phyloP scores from a whole-genome alignment of 2,329 filamentous ascomycete species.

The Colletotrichum spaethianum region DNA sequence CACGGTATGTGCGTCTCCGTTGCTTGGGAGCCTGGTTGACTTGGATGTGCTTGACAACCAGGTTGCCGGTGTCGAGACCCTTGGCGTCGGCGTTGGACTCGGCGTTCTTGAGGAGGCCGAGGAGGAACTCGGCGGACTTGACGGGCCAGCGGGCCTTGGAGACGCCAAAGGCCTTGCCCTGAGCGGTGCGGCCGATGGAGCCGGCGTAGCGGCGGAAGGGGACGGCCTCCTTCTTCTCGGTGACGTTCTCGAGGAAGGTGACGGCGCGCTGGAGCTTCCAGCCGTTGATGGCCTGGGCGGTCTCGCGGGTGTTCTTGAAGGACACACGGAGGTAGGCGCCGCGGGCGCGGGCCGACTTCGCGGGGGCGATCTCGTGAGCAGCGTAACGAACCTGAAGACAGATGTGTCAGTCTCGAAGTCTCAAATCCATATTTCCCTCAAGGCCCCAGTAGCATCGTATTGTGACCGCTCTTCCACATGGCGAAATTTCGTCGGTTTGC shows the following conservation, averaged over 20 bases:
- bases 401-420: constrained; percentile 41
- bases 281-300: constrained; percentile 98
- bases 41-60: constrained; percentile 99
- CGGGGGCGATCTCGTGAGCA: constrained; percentile 86
- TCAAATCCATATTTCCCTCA: not conserved
- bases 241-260: constrained; percentile 98
- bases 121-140: constrained; percentile 98
- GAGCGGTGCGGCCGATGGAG: constrained; percentile 93
- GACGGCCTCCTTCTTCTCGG: constrained; percentile 96
- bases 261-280: constrained; percentile 97
- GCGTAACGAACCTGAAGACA: constrained; percentile 89
- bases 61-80: constrained; percentile 96
- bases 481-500: constrained; percentile 13
- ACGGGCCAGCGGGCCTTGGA: constrained; percentile 98
- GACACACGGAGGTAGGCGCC: constrained; percentile 99
- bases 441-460: not conserved
- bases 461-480: constrained; percentile 16
- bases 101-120: constrained; percentile 97
- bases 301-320: constrained; percentile 99
- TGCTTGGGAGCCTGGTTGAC: constrained; percentile 99
- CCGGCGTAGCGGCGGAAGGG: constrained; percentile 98
- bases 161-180: constrained; percentile 99
- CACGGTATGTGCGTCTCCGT: constrained; percentile 99
- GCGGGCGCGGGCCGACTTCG: constrained; percentile 97
- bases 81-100: constrained; percentile 98